Evolutionary conservation across 2,329 filamentous ascomycete species (phyloP).

Genomic region (Trichophyton verrucosum): DNA sequence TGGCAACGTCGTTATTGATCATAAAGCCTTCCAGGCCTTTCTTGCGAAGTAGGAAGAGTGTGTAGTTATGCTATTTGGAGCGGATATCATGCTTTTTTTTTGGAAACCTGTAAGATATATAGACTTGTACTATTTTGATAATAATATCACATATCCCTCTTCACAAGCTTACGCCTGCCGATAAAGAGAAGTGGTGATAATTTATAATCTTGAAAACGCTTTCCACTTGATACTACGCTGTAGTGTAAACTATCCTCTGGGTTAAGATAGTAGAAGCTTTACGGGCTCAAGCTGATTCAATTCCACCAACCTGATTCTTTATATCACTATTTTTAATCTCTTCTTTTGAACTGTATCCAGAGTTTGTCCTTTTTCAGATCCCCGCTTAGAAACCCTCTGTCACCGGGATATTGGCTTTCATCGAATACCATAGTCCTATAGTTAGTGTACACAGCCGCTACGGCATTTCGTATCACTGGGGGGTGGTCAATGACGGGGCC

Average conservation of each 20-base stretch:
- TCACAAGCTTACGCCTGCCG: neutral
- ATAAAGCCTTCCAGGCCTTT: conserved; percentile 90
- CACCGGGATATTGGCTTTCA: neutral
- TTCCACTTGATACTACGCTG: no score
- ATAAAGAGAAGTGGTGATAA: no score
- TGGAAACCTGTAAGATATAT: neutral
- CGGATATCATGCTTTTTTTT: neutral
- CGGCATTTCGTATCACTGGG: neutral
- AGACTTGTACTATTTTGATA: neutral
- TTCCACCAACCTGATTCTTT: neutral
- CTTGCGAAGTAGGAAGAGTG: conserved; percentile 56
- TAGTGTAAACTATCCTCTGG: no score
- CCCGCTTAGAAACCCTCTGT: neutral
- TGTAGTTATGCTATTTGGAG: conserved; percentile 8
- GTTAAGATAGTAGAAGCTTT: neutral
- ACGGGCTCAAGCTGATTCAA: neutral
- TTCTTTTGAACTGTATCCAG: neutral
- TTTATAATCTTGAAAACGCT: no score
- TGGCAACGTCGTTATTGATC: conserved; percentile 91
- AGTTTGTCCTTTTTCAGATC: neutral
- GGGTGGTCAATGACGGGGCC: neutral
- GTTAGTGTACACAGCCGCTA: neutral
- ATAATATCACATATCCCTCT: neutral
- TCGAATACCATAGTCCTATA: neutral
- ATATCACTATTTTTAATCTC: neutral